Evolutionary conservation across 2,329 filamentous ascomycete genomes (phyloP), one percentile per base, ranked within the genome.

Genomic region (Fusarium brevicatenulatum): DNA sequence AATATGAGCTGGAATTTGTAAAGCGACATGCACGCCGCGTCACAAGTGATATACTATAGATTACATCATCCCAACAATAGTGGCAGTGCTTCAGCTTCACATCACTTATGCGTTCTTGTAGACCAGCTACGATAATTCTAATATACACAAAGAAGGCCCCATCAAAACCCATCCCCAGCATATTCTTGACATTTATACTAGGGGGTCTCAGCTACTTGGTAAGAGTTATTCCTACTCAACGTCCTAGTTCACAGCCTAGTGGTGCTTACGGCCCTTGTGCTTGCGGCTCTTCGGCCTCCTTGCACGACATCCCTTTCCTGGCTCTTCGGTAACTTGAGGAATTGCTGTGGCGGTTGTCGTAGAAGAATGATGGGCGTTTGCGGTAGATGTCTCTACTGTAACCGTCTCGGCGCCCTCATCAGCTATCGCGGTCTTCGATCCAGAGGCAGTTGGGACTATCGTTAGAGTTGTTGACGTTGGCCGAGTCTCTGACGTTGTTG

Each of bases 31-130:
- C 21, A 18, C 37, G 5, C 23, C 16, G 13, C 4, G 16, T 25
- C 3, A 6, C 2, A 19, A 11, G 2, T 18, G 7, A 0, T n/a
- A 4, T 13, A 5, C 7, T 6, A 2, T 4, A 18, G 19, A 8
- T 10, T 30, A 28, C 1, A 12, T 28, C 2, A n/a, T 39, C 4
- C 9, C 18, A 28, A 4, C 10, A 10, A 42, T 18, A 54, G 15
- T 10, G 15, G 13, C 1, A 1, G 3, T n/a, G 7, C 10, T 18
- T 4, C 34, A 8, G 15, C 8, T 40, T 28, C 23, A 1, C 5
- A 8, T n/a, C 10, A 13, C 50, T 42, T 7, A 2, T 7, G 30
- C 18, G 19, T 4, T 11, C 10, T n/a, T 30, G 50, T 30, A 42
- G 50, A n/a, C 50, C 50, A 18, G 50, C 50, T 54, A 54, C 50